Conservation (phyloP, 2,329 filamentous ascomycete genomes). For the Pseudogymnoascus sp. region DNA sequence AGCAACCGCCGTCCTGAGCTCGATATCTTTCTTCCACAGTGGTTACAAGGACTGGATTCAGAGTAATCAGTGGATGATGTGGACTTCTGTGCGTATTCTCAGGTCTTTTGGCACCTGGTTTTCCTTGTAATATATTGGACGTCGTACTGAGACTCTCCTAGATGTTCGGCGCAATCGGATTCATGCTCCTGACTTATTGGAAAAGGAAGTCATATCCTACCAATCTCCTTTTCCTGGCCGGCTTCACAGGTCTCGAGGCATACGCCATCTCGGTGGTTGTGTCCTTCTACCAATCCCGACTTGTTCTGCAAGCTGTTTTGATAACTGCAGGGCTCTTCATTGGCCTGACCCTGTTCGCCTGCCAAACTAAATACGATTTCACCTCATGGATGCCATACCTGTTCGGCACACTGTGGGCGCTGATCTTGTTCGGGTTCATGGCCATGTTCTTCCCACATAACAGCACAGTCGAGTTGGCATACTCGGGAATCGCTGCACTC, state of each 20-base stretch:
- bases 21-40: slow-evolving; percentile 75
- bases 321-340: slow-evolving; percentile 80
- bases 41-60: slow-evolving; percentile 85
- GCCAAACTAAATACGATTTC: slow-evolving; percentile 97
- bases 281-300: slow-evolving; percentile 74
- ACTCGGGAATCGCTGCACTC: slow-evolving; percentile 72
- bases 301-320: slow-evolving; percentile 85
- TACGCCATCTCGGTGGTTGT: slow-evolving; percentile 91
- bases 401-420: slow-evolving; percentile 80
- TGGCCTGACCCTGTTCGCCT: slow-evolving; percentile 78
- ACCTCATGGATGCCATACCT: slow-evolving; percentile 95
- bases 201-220: slow-evolving; percentile 93
- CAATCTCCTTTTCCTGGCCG: slow-evolving; percentile 85
- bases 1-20: slow-evolving; percentile 71
- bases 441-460: slow-evolving; percentile 78
- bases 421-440: slow-evolving; percentile 92
- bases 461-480: slow-evolving; percentile 76
- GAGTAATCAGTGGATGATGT: slow-evolving; percentile 73
- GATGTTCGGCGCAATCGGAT: slow-evolving; percentile 73
- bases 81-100: slow-evolving; percentile 56
- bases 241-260: slow-evolving; percentile 86
- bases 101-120: not conserved
- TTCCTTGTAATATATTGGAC: not conserved
- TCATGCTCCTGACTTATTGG: slow-evolving; percentile 87
- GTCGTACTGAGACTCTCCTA: slow-evolving; percentile 27